Evolutionary conservation across 768 basidiomycete genomes (phyloP).

Genomic region (Clathrus columnatus): DNA sequence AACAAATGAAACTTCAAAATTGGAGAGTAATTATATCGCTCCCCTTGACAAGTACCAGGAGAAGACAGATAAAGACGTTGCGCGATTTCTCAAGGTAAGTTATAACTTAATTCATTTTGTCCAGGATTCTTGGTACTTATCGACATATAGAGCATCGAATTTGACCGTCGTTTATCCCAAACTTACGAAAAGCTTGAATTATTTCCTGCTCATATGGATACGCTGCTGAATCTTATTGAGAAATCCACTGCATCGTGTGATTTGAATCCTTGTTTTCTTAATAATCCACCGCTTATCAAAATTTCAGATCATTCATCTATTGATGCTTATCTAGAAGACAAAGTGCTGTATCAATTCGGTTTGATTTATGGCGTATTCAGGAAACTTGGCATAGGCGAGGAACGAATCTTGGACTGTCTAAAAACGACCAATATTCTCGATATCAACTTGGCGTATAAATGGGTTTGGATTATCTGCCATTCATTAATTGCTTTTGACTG

Average conservation of each 20-base stretch:
- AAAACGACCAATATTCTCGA: slow-evolving; percentile 53
- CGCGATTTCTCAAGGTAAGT: slow-evolving; percentile 58
- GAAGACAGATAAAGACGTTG: slow-evolving; percentile 80
- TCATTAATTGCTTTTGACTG: neutral
- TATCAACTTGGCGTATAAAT: slow-evolving; percentile 84
- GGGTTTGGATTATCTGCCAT: slow-evolving; percentile 46
- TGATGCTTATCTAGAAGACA: slow-evolving; percentile 51
- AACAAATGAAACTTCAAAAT: slow-evolving; percentile 1
- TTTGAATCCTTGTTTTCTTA: neutral
- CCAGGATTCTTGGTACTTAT: neutral
- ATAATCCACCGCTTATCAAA: slow-evolving; percentile 9
- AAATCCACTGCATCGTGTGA: no score
- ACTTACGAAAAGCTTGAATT: slow-evolving; percentile 55
- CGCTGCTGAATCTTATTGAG: slow-evolving; percentile 42
- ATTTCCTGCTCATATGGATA: slow-evolving; percentile 47
- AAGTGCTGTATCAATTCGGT: slow-evolving; percentile 57
- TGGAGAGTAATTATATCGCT: slow-evolving; percentile 20
- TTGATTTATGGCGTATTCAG: slow-evolving; percentile 75
- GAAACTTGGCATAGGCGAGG: slow-evolving; percentile 66
- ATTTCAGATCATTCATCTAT: slow-evolving; percentile 19
- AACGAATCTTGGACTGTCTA: slow-evolving; percentile 64
- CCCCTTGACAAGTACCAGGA: slow-evolving; percentile 80
- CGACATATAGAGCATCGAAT: slow-evolving; percentile 60
- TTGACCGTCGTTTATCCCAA: slow-evolving; percentile 66
- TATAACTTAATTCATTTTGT: neutral